These are phyloP conservation scores for Clonostachys rosea DNA, from an alignment of 2,329 filamentous ascomycete species.

Conservation along the genomic window DNA sequence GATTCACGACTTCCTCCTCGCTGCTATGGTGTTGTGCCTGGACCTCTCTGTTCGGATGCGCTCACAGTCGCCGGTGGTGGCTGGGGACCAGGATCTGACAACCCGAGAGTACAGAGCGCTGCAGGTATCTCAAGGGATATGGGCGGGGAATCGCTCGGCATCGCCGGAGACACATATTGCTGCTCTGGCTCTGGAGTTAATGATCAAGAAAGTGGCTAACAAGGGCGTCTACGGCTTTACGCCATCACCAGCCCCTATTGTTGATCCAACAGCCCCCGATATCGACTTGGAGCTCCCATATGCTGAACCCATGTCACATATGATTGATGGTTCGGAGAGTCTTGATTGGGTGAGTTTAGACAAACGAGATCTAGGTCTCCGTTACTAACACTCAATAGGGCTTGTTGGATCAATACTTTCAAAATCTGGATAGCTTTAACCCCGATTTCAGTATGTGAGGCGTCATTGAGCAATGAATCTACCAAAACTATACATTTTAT, in stretches of 20 bases:
- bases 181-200: slow-evolving; percentile 9
- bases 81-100: not conserved
- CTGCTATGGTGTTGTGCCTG: slow-evolving; percentile 50
- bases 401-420: slow-evolving; percentile 6
- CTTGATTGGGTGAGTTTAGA: slow-evolving; percentile 13
- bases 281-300: not conserved
- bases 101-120: slow-evolving; percentile 7
- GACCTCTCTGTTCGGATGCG: slow-evolving; percentile 16
- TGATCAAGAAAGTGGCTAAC: slow-evolving; percentile 6
- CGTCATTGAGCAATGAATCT: too few relatives aligned
- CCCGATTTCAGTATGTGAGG: too few relatives aligned
- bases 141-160: slow-evolving; percentile 2
- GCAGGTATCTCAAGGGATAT: slow-evolving; percentile 11
- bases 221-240: not conserved
- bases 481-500: too few relatives aligned
- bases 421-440: not conserved
- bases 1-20: slow-evolving; percentile 44
- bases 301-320: slow-evolving; percentile 2
- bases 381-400: not conserved
- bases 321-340: slow-evolving; percentile 4
- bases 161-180: slow-evolving; percentile 12
- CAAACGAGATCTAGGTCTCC: not conserved
- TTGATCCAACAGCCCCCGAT: not conserved
- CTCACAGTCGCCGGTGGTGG: not conserved
- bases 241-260: fast-evolving